Base-by-base conservation (phyloP, 2,329 filamentous ascomycete species). In the Pseudomassariella vexata region DNA sequence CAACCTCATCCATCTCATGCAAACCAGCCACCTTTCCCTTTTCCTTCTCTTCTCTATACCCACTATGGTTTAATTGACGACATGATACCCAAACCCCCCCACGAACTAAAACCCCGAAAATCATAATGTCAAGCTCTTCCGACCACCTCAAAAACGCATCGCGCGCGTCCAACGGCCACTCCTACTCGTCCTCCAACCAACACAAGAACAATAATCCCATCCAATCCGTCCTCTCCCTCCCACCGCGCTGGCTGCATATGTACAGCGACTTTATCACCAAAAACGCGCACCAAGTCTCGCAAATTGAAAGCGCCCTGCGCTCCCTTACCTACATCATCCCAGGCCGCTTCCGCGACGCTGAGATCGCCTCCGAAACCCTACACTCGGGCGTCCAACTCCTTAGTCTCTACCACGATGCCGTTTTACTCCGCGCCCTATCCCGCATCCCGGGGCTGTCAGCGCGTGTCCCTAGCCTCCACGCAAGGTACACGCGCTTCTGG, bases 321-420 rank as follows among this genome's bases (percentile, higher is more conserved):
- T 95, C 88, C 18, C 65, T 98, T 44, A 95, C 90, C 28, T 98
- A 98, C 57, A 88, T 98, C 44, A 92, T 96, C 30, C 92, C 90
- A 36, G 89, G 85, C 36, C 84, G 85, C 33, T 90, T 90, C 50
- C 79, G 85, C 48, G 90, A 96, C 61, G 89, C 90, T 41, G 92
- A 96, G 57, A 82, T 96, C 47, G 87, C 90, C 29, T 95, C 90
- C 31, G 92, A 98, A 62, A 90, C 85, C 27, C 72, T 94, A 30
- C 86, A 95, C 57, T 92, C 86, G 10, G 79, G 82, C 42, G 85
- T 95, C 17, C 88, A 95, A 55, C 73, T 96, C 11, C 78, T 96
- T 34, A 89, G 88, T 1, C 70, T 95, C 34, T 95, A 95, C 59
- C 90, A 96, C 70, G 90, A 95, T 60, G 79, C 79, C 34, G 75